phyloP scores from a whole-genome alignment of 768 basidiomycete species.

The Tricholoma bakamatsutake region DNA sequence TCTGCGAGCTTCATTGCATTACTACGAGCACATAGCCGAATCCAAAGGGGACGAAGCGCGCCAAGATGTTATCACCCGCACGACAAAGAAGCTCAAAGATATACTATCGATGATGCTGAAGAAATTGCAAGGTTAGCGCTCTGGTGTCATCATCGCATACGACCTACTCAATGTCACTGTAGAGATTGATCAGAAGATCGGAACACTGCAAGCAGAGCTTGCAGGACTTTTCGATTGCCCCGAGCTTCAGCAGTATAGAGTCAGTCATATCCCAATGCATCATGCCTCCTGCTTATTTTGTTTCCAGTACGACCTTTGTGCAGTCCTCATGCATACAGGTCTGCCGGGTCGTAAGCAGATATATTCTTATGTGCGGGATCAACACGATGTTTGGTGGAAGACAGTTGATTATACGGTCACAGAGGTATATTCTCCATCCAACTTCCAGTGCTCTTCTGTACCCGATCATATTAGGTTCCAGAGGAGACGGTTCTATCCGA shows the following conservation, averaged over 20 bases:
- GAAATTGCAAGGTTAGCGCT: slow-evolving; percentile 43
- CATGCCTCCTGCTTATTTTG: background rate
- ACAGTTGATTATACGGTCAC: slow-evolving; percentile 64
- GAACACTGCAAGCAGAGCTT: slow-evolving; percentile 37
- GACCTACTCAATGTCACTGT: background rate
- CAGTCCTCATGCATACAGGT: slow-evolving; percentile 73
- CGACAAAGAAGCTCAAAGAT: slow-evolving; percentile 45
- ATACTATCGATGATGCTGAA: slow-evolving; percentile 47
- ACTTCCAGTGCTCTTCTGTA: background rate
- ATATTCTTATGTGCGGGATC: slow-evolving; percentile 70
- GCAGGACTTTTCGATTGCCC: slow-evolving; percentile 51
- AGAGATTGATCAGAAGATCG: slow-evolving; percentile 52
- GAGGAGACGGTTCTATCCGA: slow-evolving; percentile 69
- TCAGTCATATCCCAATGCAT: slow-evolving; percentile 20
- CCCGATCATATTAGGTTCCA: slow-evolving; percentile 42
- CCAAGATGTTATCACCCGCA: slow-evolving; percentile 33
- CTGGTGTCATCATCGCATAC: background rate
- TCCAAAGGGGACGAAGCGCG: slow-evolving; percentile 43
- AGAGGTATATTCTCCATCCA: slow-evolving; percentile 36
- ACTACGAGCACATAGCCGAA: slow-evolving; percentile 64
- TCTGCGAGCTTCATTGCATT: slow-evolving; percentile 56
- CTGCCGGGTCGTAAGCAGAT: slow-evolving; percentile 71
- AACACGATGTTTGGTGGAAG: slow-evolving; percentile 72
- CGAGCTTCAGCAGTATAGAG: slow-evolving; percentile 58
- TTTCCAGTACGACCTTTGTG: slow-evolving; percentile 71